Conservation (phyloP, 2,329 filamentous ascomycete species). For the Microcyclospora tardicrescens region DNA sequence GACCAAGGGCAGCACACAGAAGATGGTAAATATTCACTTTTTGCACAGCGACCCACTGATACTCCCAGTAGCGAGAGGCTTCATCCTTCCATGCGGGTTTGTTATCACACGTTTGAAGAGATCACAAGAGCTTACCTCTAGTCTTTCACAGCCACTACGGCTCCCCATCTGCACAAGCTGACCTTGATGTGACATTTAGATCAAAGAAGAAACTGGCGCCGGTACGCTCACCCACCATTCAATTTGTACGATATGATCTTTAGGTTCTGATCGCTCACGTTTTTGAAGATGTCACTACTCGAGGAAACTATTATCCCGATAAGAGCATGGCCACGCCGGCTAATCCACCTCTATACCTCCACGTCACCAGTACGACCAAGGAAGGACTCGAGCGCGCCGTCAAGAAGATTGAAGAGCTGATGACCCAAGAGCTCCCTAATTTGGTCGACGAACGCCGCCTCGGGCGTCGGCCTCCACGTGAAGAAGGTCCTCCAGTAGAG, state of each 20-base stretch:
- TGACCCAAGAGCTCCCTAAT: slow-evolving; percentile 90
- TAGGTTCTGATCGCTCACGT: slow-evolving; percentile 46
- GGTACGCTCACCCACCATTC: slow-evolving; percentile 59
- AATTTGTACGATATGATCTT: slow-evolving; percentile 33
- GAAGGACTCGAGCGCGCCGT: slow-evolving; percentile 84
- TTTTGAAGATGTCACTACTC: slow-evolving; percentile 87
- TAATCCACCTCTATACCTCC: slow-evolving; percentile 75
- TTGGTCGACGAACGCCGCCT: slow-evolving; percentile 91
- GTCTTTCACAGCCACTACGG: slow-evolving; percentile 23
- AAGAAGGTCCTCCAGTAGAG: slow-evolving; percentile 54
- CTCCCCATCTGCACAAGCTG: slow-evolving; percentile 78
- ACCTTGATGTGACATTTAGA: slow-evolving; percentile 83
- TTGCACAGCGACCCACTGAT: slow-evolving; percentile 46
- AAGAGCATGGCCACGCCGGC: slow-evolving; percentile 92
- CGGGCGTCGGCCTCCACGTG: slow-evolving; percentile 52
- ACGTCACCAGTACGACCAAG: slow-evolving; percentile 86
- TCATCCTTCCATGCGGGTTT: slow-evolving; percentile 15
- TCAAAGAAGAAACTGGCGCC: slow-evolving; percentile 98
- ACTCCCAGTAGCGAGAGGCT: slow-evolving; percentile 32
- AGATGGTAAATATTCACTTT: slow-evolving; percentile 89
- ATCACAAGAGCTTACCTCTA: slow-evolving; percentile 35
- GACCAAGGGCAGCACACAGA: slow-evolving; percentile 93
- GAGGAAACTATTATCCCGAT: slow-evolving; percentile 92
- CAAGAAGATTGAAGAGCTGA: slow-evolving; percentile 79
- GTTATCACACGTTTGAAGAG: slow-evolving; percentile 22